Evolutionary conservation across 192 early-diverging fungal genomes (phyloP), one percentile per base, ranked within the genome.

Genomic region (Spizellomyces punctatus): DNA sequence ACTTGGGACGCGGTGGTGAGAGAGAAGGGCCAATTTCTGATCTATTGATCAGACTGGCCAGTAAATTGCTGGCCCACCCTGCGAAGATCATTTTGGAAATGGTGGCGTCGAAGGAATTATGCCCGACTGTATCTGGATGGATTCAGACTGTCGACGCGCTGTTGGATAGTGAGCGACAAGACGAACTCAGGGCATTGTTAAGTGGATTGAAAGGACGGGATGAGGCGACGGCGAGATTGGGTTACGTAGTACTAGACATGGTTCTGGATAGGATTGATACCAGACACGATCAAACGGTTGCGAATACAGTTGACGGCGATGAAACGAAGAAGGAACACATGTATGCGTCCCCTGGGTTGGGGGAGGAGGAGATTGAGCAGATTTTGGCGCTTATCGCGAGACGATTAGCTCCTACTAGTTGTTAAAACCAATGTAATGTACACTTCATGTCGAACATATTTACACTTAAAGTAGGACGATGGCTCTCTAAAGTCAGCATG

Each of bases 71-170:
- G 12, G 12, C 12, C 2, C 16, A 12, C 10, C 36, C 41, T 14
- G 42, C 41, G 16, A 21, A 9, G 12, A 14, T 9, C 21, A 64
- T 64, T 46, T n/a, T 9, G 9, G 9, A 9, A 14, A 4, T 36
- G 12, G 12, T 46, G 16, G 63, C 14, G 12, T 12, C 12, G n/a
- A 54, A 67, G 2, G 9, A 17, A 42, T 4, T 54, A 21, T 22
- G n/a, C 2, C 67, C 67, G 67, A 36, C 56, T 8, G 56, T 69
- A 19, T 10, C 67, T 7, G 67, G 67, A 1, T 69, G 67, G 67
- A 17, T 69, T 36, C 44, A 9, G 3, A 36, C 46, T 36, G 41
- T 69, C 57, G 67, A 69, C 67, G 44, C 44, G 7, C n/a, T 69
- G 8, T 27, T 58, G 8, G 55, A 58, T 44, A 9, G 50, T 19